Evolutionary conservation across 1,139 yeast genomes (phyloP), one percentile per base, ranked within the genome.

Genomic region (Debaryomyces psychrophilus): DNA sequence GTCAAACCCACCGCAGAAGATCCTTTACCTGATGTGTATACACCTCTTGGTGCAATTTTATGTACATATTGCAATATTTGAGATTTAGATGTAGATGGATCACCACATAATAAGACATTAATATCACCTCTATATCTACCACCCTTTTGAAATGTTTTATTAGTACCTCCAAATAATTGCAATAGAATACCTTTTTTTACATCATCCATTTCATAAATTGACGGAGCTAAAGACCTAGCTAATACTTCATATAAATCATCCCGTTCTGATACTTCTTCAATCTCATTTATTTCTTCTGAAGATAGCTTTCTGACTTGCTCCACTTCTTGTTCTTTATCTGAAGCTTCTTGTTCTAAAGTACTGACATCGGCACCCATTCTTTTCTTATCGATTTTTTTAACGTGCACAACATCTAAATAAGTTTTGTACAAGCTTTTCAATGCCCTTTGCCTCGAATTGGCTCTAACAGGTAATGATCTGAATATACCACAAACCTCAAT

Each of bases 1-100:
- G 99, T 93, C 62, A 93, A 77, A 73, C 99, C 99, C 46, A 93
- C 99, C 0, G 99, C 99, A 20, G 99, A 93, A 0, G 98, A 90
- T 45, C 99, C 99, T 61, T 93, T 93, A 68, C 99, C 99, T 1
- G 97, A 90, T 1, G 99, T 93, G 65, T 92, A 93, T 35, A 95
- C 90, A 56, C 99, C 99, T 62, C 99, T 78, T 34, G 99, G 99
- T 0, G 99, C 96, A 55, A 93, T 93, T 62, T 92, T 90, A 68
- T 93, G 99, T 43, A 93, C 98, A 56, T 93, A 93, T 61, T 90
- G 95, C 55, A 93, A 75, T 47, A 93, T 72, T 67, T 93, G 99
- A 1, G 99, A 93, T 64, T 93, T 93, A 9, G 98, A 85, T 3
- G 99, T 93, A 8, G 98, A 92, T 2, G 99, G 99, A 64, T 93